phyloP scores from a whole-genome alignment of 164 flowering plant genomes.

The Tinospora cordifolia region DNA sequence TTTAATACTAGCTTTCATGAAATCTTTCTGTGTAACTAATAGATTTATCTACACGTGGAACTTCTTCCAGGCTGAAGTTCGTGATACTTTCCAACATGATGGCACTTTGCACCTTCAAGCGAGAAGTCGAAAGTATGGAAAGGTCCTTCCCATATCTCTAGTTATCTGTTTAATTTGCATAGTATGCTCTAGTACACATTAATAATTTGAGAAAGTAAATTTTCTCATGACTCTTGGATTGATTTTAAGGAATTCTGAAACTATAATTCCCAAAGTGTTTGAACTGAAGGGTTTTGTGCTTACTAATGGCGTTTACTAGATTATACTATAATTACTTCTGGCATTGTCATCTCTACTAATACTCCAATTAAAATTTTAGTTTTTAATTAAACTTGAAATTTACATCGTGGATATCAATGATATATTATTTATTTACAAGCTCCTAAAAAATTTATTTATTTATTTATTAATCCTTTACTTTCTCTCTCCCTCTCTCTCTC shows the following conservation, averaged over 20 bases:
- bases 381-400: no score
- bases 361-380: background rate
- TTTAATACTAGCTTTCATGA: background rate
- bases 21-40: background rate
- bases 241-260: background rate
- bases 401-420: no score
- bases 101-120: constrained; percentile 93
- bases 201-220: background rate
- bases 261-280: background rate
- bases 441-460: no score
- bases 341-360: background rate
- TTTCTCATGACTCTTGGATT: constrained; percentile 2
- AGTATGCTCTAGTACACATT: background rate
- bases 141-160: constrained; percentile 36
- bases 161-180: background rate
- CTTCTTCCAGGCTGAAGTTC: constrained; percentile 77
- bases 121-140: constrained; percentile 97
- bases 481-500: no score
- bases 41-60: background rate
- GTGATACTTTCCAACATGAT: constrained; percentile 71
- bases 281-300: background rate
- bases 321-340: background rate
- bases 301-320: background rate
- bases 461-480: no score
- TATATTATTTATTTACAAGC: no score